Base-by-base conservation (phyloP, 768 basidiomycete genomes). In the Sarcodon aspratus region DNA sequence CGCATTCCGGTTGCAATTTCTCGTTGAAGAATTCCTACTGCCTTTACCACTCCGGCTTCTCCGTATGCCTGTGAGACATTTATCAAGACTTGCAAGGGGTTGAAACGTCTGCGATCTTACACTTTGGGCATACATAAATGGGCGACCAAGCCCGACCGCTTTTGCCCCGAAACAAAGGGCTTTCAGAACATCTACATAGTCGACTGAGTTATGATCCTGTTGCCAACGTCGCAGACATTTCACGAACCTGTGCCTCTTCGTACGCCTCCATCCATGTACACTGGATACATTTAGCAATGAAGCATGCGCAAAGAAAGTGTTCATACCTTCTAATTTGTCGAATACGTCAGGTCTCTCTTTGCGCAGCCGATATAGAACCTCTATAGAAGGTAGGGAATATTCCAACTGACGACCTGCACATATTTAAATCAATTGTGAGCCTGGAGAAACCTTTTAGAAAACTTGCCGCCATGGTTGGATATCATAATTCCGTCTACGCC, bases 261-360 rank as follows among this genome's bases (percentile, higher is more conserved):
- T 21, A 88, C 67, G 11, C 86, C 86, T 64, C 92, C 92, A 57
- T 96, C 92, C 42, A 95, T 80, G 58, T 90, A 94, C 3, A 96
- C 84, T 88, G 51, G 13, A 11, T 33, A 33, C 3, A 6, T 37
- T 33, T 21, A 38, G 7, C 52, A 12, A 58, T 31, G 33, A 47
- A 38, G 43, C 45, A 46, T 31, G 17, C 3, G 9, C 17, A 32
- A 49, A 5, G 7, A 7, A 43, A 4, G 3, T 10, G 18, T 35
- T 60, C 61, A 9, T 49, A 73, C 83, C 82, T 78, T 90, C 88
- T 4, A 80, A 57, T 62, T 76, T 81, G 50, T 72, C 63, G 54
- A 92, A 79, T 11, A 91, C 70, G 52, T 90, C 82, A 0, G 90
- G 90, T 45, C 79, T 75, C 58, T 83, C 76, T 57, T 74, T 72